Base-by-base conservation (phyloP, 1,284 basidiomycete species). In the Pholiota adiposa region DNA sequence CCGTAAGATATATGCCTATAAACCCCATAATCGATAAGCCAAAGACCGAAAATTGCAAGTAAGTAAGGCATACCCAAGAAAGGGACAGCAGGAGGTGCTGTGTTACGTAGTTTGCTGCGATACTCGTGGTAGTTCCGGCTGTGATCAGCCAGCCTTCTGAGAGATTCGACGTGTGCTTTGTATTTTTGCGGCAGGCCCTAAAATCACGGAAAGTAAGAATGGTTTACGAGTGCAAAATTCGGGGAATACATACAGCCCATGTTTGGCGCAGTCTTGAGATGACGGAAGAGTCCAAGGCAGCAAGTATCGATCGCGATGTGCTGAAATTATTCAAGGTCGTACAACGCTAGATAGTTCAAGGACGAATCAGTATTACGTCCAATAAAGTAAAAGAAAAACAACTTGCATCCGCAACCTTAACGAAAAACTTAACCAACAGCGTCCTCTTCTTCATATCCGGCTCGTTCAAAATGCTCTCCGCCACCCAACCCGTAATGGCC, bases 101-200 rank as follows among this genome's bases (percentile, higher is more conserved):
- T 94, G 66, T 92, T 92, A 54, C 92, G 85, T 62, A 98, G 82
- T 56, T 83, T 85, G 54, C 87, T 83, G 55, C 97, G 92, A 74
- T 99, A 99, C 69, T 94, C 91, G 62, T 93, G 90, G 69, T 97
- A 98, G 74, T 97, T 97, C 58, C 94, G 85, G 52, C 90, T 84
- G 71, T 94, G 92, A 69, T 98, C 96, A 12, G 96, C 93, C 9
- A 97, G 80, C 62, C 87, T 88, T 61, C 95, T 86, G 59, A 98
- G 80, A 0, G 84, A 77, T 60, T 98, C 96, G 57, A 98, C 81
- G 65, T 92, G 86, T 14, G 83, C 66, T 64, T 88, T 88, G 73
- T 93, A 92, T 79, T 98, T 98, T 69, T 92, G 86, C 1, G 92
- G 83, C 43, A 99, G 79, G 29, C 90, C 90, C 87, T 96, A 71